A percentile compares a stretch with the other conserved stretches of the same genome.
Evolutionary conservation across 2,329 filamentous ascomycete genomes (phyloP).

Genomic region (Colletotrichum nymphaeae): DNA sequence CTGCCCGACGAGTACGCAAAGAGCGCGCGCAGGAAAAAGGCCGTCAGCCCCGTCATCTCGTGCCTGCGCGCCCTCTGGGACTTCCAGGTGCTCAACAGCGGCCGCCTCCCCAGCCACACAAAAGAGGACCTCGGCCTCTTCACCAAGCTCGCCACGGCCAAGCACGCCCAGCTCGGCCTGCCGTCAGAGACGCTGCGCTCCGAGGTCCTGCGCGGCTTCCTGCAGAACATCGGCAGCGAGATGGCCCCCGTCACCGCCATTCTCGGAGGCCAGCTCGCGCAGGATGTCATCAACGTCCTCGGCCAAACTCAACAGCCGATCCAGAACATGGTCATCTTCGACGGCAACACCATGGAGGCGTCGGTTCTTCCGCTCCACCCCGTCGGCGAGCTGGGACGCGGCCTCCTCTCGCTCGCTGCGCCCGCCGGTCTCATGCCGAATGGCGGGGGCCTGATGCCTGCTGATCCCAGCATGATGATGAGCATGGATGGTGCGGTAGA

Average conservation of each 20-base stretch:
- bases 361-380: slow-evolving; percentile 87
- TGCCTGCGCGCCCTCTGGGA: slow-evolving; percentile 93
- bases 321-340: slow-evolving; percentile 93
- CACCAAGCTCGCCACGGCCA: slow-evolving; percentile 80
- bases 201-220: slow-evolving; percentile 83
- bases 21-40: slow-evolving; percentile 75
- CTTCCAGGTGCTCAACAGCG: slow-evolving; percentile 72
- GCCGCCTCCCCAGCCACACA: slow-evolving; percentile 65
- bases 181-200: slow-evolving; percentile 75
- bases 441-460: slow-evolving; percentile 26
- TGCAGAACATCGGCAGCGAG: slow-evolving; percentile 88
- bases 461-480: slow-evolving; percentile 36
- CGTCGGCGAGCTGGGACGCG: slow-evolving; percentile 64
- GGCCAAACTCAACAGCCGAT: slow-evolving; percentile 92
- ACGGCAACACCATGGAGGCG: slow-evolving; percentile 83
- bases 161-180: slow-evolving; percentile 79
- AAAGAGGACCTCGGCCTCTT: slow-evolving; percentile 78
- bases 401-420: slow-evolving; percentile 51
- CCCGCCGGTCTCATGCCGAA: slow-evolving; percentile 32
- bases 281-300: slow-evolving; percentile 97
- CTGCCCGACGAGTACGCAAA: slow-evolving; percentile 75
- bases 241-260: slow-evolving; percentile 89
- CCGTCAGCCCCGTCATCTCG: slow-evolving; percentile 86
- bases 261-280: slow-evolving; percentile 88
- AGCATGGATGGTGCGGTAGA: slow-evolving; percentile 33